A percentile compares a stretch with the other conserved stretches of the same genome.
Conservation (phyloP, 257 asterid species). For the Solanum habrochaites region DNA sequence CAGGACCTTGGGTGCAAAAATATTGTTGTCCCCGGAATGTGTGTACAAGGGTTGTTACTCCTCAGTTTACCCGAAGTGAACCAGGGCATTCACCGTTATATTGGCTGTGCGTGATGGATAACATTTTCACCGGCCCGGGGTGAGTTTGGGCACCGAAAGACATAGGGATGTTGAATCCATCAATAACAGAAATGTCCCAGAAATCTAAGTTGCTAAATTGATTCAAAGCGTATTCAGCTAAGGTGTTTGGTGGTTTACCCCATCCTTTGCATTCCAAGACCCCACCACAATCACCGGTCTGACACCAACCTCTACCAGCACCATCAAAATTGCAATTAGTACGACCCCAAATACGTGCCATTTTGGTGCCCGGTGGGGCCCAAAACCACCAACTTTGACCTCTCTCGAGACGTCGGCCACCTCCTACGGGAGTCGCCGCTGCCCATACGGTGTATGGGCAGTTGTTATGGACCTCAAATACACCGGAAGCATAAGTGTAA, state of each 20-base stretch:
- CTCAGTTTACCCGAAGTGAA: conserved; percentile 19
- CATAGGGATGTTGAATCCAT: conserved; percentile 61
- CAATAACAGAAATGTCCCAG: conserved; percentile 35
- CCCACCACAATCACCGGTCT: conserved; percentile 58
- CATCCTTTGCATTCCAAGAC: conserved; percentile 21
- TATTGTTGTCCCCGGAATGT: conserved; percentile 15
- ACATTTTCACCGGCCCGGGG: conserved; percentile 5
- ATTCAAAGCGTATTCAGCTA: conserved; percentile 48
- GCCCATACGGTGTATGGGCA: conserved; percentile 31
- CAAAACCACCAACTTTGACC: conserved; percentile 22
- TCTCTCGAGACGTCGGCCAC: conserved; percentile 15
- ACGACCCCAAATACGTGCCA: conserved; percentile 50
- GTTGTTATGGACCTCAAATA: conserved; percentile 16
- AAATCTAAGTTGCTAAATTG: conserved; percentile 25
- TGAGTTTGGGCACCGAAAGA: conserved; percentile 22
- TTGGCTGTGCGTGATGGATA: too few species aligned
- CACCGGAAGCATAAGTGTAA: conserved; percentile 3
- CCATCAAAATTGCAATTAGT: conserved; percentile 47
- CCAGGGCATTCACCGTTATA: conserved; percentile 33
- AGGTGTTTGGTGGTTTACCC: conserved; percentile 46
- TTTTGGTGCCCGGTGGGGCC: conserved; percentile 13
- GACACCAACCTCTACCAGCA: conserved; percentile 40
- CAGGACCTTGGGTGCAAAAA: conserved; percentile 32
- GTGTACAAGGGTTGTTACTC: conserved; percentile 41
- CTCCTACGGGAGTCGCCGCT: conserved; percentile 2